Conservation (phyloP, 345 rosid species). For the Cardamine occulta region DNA sequence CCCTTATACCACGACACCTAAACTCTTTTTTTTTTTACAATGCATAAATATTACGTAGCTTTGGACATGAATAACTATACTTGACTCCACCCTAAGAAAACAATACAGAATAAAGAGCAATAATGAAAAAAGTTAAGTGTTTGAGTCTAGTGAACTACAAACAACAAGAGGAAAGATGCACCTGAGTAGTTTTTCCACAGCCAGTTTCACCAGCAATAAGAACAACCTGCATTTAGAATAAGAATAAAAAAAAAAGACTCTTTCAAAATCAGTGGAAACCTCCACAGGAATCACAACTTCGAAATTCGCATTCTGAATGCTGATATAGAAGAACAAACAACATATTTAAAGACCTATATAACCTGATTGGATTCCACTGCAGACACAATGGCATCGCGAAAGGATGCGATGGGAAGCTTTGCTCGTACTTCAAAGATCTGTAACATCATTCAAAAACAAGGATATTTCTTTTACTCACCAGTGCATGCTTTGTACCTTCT, state of each 20-base stretch:
- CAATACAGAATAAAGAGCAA: not conserved
- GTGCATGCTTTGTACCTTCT: conserved; percentile 13
- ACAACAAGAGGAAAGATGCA: conserved; percentile 41
- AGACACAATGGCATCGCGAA: conserved; percentile 68
- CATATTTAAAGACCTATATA: conserved; percentile 27
- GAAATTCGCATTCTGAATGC: conserved; percentile 6
- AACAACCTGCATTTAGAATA: conserved; percentile 57
- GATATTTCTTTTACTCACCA: conserved; percentile 13
- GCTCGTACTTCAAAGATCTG: conserved; percentile 68
- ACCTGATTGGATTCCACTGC: conserved; percentile 84
- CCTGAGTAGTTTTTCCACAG: conserved; percentile 94
- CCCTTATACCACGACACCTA: conserved; percentile 4
- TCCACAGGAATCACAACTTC: conserved; percentile 1
- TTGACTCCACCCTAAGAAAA: conserved; percentile 16
- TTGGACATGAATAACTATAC: conserved; percentile 20
- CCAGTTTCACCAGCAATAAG: conserved; percentile 91
- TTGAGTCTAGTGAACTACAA: conserved; percentile 4
- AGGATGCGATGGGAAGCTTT: conserved; percentile 87
- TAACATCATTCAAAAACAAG: conserved; percentile 41
- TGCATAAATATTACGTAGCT: conserved; percentile 7
- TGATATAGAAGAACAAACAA: conserved; percentile 31
- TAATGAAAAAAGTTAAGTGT: not conserved
- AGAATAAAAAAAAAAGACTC: conserved; percentile 4
- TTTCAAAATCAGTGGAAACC: not conserved
- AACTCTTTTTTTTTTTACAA: not conserved